Evolutionary conservation across 441 rosid species (phyloP).

Genomic region (Raphanus hybrid): DNA sequence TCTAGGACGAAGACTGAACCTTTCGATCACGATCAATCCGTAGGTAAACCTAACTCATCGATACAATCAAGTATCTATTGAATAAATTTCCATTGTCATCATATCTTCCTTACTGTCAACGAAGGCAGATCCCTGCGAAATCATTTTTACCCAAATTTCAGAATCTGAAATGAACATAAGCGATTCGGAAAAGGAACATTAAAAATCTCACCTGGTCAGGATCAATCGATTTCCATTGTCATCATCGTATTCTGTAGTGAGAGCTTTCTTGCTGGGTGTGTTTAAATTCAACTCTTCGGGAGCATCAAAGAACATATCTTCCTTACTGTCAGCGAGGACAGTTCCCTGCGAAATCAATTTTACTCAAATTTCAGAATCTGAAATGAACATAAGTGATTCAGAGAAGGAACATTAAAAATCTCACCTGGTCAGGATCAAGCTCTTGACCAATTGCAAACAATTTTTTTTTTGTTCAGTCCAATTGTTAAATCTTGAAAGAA

Average conservation of each 20-base stretch:
- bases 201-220: constrained; percentile 51
- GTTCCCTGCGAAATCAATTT: constrained; percentile 29
- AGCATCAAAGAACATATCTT: constrained; percentile 94
- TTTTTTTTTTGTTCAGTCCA: neutral
- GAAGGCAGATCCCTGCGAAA: too few species aligned
- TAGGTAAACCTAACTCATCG: too few species aligned
- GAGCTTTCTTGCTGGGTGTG: constrained; percentile 42
- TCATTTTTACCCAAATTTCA: neutral
- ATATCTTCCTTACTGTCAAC: too few species aligned
- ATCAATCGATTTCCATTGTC: constrained; percentile 52
- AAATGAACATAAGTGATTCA: neutral
- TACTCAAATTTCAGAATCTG: neutral
- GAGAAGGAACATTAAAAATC: constrained; percentile 19
- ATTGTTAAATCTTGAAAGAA: neutral
- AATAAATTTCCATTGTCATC: too few species aligned
- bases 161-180: neutral
- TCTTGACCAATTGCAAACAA: neutral
- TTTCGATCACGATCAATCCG: too few species aligned
- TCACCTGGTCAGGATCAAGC: constrained; percentile 51
- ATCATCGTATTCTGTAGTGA: constrained; percentile 46
- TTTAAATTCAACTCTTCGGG: constrained; percentile 66
- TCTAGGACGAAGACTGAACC: too few species aligned
- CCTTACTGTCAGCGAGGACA: constrained; percentile 56
- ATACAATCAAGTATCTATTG: too few species aligned
- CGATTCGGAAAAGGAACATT: neutral